phyloP scores from a whole-genome alignment of 805 yeast genomes.

The Debaryomyces castellii region DNA sequence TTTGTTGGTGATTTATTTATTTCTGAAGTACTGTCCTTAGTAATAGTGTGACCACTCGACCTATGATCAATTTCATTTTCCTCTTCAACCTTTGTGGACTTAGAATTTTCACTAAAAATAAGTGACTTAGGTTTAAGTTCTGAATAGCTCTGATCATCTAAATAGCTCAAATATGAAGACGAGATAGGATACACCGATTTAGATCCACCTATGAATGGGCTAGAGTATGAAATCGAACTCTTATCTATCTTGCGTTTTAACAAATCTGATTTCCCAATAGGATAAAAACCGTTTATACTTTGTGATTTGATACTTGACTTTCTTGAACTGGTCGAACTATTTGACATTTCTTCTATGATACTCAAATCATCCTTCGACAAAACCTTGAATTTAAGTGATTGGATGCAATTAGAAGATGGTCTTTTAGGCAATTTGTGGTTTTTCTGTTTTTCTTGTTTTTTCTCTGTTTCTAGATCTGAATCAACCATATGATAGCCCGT shows the following conservation, averaged over 20 bases:
- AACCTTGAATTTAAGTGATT: slow-evolving; percentile 14
- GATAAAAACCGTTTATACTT: neutral
- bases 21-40: neutral
- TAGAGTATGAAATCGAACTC: neutral
- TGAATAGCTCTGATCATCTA: neutral
- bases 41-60: neutral
- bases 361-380: slow-evolving; percentile 38
- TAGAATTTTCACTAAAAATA: too few relatives aligned
- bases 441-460: slow-evolving; percentile 22
- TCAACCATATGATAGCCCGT: slow-evolving; percentile 35
- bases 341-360: slow-evolving; percentile 41
- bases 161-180: neutral
- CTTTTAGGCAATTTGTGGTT: neutral
- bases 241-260: neutral
- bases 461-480: slow-evolving; percentile 19
- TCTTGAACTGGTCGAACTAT: slow-evolving; percentile 27
- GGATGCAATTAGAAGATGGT: neutral
- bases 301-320: slow-evolving; percentile 22
- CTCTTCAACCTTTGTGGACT: too few relatives aligned
- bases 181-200: neutral
- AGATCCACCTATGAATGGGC: neutral
- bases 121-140: neutral
- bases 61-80: neutral
- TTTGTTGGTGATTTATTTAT: neutral
- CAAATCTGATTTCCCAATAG: neutral